Conservation (phyloP, 106 monocot genomes). For the Platanthera zijinensis region DNA sequence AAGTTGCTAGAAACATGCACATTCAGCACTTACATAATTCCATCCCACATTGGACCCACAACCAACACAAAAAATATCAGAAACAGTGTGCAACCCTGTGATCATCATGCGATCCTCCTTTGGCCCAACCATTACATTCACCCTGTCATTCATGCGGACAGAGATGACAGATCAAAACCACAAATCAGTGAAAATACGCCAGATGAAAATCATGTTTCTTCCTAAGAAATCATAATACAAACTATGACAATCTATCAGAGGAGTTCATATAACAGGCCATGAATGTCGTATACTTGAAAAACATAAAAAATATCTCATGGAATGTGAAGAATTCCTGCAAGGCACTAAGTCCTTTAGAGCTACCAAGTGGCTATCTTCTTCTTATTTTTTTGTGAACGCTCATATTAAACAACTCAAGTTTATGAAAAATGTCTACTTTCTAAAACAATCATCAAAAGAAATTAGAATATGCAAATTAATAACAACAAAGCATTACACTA, state of each 20-base stretch:
- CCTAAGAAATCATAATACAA: not conserved
- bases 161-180: not conserved
- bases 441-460: not conserved
- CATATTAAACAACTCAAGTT: not conserved
- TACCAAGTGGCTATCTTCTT: not conserved
- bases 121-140: slow-evolving; percentile 41
- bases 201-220: not conserved
- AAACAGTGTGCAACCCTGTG: slow-evolving; percentile 80
- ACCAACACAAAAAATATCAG: slow-evolving; percentile 70
- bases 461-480: not conserved
- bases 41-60: slow-evolving; percentile 81
- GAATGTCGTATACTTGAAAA: not conserved
- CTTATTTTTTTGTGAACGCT: not conserved
- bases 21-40: slow-evolving; percentile 58
- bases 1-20: not conserved
- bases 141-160: slow-evolving; percentile 26
- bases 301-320: not conserved
- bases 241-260: not conserved
- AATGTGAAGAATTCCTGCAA: not conserved
- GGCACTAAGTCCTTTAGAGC: not conserved
- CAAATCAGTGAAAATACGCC: not conserved
- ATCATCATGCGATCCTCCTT: slow-evolving; percentile 70
- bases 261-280: not conserved
- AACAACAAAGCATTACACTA: not conserved
- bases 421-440: not conserved